Conservation (phyloP, 2,329 filamentous ascomycete species). For the Elsinoe necatrix region DNA sequence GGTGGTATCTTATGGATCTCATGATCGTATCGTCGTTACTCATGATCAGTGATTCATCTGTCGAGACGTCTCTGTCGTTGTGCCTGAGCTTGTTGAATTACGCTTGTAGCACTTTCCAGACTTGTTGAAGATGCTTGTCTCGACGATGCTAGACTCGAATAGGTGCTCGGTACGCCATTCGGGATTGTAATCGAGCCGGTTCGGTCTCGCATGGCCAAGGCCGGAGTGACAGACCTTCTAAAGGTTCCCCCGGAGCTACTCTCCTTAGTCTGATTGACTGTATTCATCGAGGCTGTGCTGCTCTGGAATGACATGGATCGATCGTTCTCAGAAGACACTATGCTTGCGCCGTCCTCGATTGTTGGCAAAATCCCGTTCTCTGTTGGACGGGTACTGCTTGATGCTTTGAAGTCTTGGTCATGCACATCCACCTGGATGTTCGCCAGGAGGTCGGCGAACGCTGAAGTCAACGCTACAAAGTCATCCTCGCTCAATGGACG, state of each 20-base stretch:
- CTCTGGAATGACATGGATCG: neutral
- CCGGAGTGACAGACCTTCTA: neutral
- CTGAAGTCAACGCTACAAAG: slow-evolving; percentile 72
- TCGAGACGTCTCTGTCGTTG: neutral
- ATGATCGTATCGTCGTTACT: neutral
- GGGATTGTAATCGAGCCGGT: neutral
- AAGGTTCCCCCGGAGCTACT: neutral
- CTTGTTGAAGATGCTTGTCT: neutral
- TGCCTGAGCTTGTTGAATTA: slow-evolving; percentile 8
- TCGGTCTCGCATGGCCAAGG: neutral
- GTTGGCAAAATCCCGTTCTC: neutral
- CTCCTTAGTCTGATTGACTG: neutral
- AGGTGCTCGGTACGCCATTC: neutral
- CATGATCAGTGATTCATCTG: neutral
- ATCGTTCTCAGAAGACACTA: neutral
- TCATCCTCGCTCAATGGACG: slow-evolving; percentile 57
- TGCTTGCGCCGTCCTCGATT: neutral
- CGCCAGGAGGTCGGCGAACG: slow-evolving; percentile 73
- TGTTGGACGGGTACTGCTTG: neutral
- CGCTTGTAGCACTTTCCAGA: slow-evolving; percentile 10
- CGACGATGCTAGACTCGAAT: neutral
- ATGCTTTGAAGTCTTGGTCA: neutral
- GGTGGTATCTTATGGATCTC: neutral
- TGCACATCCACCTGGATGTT: slow-evolving; percentile 48
- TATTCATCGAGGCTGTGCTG: neutral